These are phyloP conservation scores for Tuber brumale DNA, from an alignment of 495 filamentous ascomycete genomes.

Conservation along the genomic window DNA sequence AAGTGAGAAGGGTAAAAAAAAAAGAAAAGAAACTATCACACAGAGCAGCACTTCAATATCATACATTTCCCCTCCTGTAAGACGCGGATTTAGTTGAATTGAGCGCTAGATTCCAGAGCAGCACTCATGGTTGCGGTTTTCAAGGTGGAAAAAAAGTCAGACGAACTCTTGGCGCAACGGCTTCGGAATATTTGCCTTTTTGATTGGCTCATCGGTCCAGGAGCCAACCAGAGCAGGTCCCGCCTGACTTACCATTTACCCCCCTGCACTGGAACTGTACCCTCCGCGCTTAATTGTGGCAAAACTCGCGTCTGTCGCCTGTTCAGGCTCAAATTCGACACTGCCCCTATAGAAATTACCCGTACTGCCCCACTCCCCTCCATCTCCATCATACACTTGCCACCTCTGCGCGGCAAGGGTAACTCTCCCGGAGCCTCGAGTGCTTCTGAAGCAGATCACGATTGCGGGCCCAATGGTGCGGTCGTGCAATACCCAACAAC, in stretches of 20 bases:
- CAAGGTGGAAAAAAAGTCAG: too few relatives aligned
- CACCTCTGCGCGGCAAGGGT: not conserved
- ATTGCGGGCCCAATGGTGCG: not conserved
- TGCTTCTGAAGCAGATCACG: not conserved
- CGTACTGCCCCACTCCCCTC: not conserved
- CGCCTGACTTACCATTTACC: too few relatives aligned
- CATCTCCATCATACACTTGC: not conserved
- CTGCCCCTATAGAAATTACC: not conserved
- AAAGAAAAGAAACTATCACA: not conserved
- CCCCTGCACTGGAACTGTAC: not conserved
- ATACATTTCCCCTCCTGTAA: not conserved
- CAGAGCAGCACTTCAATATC: not conserved
- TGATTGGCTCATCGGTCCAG: too few relatives aligned
- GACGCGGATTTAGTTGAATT: not conserved
- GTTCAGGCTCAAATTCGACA: not conserved
- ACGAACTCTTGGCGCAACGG: too few relatives aligned
- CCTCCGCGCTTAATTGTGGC: not conserved
- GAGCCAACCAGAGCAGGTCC: too few relatives aligned
- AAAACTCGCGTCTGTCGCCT: conserved; percentile 1
- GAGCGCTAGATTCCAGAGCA: not conserved
- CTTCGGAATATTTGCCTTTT: too few relatives aligned
- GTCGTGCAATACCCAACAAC: too few relatives aligned
- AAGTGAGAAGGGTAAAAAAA: not conserved
- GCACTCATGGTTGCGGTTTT: not conserved
- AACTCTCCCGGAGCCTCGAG: not conserved